These are phyloP conservation scores for Lithocarpus polystachyus DNA, from an alignment of 306 rosid species.

Conservation along the genomic window DNA sequence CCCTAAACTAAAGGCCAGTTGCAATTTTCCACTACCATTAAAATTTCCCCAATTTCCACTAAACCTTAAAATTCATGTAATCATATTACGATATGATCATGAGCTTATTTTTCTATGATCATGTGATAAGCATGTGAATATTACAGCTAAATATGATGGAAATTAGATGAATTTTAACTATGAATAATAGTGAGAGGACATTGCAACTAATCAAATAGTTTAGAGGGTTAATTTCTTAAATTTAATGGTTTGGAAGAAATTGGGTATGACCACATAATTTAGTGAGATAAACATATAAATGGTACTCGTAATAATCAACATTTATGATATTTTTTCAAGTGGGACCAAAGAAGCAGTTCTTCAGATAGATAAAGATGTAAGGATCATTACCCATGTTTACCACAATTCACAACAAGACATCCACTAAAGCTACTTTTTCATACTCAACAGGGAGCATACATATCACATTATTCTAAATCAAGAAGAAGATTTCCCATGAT, in stretches of 20 bases:
- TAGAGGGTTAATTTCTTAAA: background rate
- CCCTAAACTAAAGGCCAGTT: background rate
- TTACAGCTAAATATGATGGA: background rate
- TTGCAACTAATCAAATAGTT: background rate
- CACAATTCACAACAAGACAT: too few relatives aligned
- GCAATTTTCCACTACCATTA: background rate
- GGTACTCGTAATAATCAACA: too few relatives aligned
- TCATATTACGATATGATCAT: too few relatives aligned
- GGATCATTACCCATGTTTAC: too few relatives aligned
- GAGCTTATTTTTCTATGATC: background rate
- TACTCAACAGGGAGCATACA: too few relatives aligned
- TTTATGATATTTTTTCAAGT: too few relatives aligned
- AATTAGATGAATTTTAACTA: background rate
- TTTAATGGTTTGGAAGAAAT: background rate
- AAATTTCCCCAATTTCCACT: background rate
- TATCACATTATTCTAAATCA: too few relatives aligned
- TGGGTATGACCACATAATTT: background rate
- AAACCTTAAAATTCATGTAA: too few relatives aligned
- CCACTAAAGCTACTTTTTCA: too few relatives aligned
- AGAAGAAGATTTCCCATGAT: too few relatives aligned
- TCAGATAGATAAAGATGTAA: too few relatives aligned
- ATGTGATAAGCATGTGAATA: background rate
- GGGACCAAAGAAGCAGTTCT: too few relatives aligned
- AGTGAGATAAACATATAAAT: background rate
- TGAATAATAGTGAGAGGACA: background rate